Evolutionary conservation across 2,329 filamentous ascomycete species (phyloP), one percentile per base, ranked within the genome.

Genomic region (Aspergillus amoenus): DNA sequence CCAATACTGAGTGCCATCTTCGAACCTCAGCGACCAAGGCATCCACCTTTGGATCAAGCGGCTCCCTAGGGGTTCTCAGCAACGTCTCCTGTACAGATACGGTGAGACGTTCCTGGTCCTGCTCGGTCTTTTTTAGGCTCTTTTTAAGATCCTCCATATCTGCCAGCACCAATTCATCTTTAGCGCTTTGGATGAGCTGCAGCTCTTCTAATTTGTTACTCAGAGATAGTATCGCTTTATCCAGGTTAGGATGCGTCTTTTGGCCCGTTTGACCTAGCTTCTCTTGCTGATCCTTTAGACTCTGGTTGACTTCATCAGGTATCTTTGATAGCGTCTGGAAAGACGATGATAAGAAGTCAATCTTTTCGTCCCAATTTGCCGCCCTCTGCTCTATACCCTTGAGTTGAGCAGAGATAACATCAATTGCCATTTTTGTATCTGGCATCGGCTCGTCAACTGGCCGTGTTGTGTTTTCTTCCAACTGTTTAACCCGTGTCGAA

Each of bases 121-220:
- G 4, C 8, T 34, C 48, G 6, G 24, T 15, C 17, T 30, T 34
- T 12, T 50, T 52, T 18, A 65, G 27, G 15, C 22, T 27, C 7
- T 52, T 51, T 24, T 61, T 56, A 3, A 65, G 30, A 1, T 66
- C 55, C 17, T 69, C 64, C 18, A 68, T 51, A 13, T 61, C 57
- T 5, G 62, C 52, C 15, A 61, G 59, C 12, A 61, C 52, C 1
- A 69, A 17, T 12, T 66, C 61, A 43, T 70, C 65, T 58, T 66
- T 66, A 37, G 32, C 24, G 15, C 42, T 56, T 15, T 40, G 41
- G 15, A 62, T 60, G 2, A 54, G 40, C 18, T 63, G 58, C 12
- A 69, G 18, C 17, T 55, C 37, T 11, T 58, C 42, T 17, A 68
- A 27, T 12, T 60, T 50, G 4, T 58, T 11, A 21, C 27, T 51